Evolutionary conservation across 176 grass and related monocot genomes (phyloP).

Genomic region (Eremochloa ophiuroides): DNA sequence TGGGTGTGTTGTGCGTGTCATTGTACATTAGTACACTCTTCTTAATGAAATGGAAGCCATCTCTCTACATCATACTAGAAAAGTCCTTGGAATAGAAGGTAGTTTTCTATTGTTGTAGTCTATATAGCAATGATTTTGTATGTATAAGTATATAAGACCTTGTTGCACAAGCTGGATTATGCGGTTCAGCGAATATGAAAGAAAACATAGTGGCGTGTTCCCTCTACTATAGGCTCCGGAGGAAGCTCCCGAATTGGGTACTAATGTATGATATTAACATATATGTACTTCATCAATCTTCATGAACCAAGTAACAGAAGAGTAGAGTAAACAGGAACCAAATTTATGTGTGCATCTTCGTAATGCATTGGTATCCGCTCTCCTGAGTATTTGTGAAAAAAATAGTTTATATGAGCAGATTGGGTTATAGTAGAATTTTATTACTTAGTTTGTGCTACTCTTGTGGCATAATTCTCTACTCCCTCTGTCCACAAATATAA

Average conservation of each 20-base stretch:
- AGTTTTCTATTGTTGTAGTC: not conserved
- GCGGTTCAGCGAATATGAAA: not conserved
- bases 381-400: not conserved
- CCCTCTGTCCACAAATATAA: no score
- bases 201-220: not conserved
- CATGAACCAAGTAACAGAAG: no score
- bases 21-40: not conserved
- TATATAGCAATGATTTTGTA: not conserved
- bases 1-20: not conserved
- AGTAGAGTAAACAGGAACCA: not conserved
- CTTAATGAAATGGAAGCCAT: not conserved
- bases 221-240: not conserved
- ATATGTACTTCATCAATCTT: not conserved
- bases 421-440: not conserved
- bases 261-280: not conserved
- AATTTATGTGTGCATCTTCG: not conserved
- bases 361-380: not conserved
- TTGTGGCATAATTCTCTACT: not conserved
- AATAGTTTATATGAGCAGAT: not conserved
- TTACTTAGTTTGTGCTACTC: not conserved
- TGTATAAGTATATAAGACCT: not conserved
- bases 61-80: not conserved
- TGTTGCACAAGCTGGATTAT: not conserved
- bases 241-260: not conserved
- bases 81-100: not conserved